Evolutionary conservation across 306 rosid genomes (phyloP).

Genomic region (Begonia fuchsioides): DNA sequence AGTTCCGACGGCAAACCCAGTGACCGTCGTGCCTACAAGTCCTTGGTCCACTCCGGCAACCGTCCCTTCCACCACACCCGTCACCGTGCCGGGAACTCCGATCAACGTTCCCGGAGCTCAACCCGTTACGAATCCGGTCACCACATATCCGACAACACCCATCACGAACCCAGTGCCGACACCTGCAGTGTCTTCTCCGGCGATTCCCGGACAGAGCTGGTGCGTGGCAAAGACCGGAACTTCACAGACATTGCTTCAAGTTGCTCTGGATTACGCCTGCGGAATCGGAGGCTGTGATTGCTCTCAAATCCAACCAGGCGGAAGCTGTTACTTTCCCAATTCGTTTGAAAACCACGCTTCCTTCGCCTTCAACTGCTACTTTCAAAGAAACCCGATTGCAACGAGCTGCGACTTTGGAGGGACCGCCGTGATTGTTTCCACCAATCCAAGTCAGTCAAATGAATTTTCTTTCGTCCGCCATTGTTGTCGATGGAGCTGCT

Average conservation of each 20-base stretch:
- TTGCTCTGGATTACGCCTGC: conserved; percentile 85
- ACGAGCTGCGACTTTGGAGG: conserved; percentile 95
- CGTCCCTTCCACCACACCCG: conserved; percentile 56
- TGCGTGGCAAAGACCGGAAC: conserved; percentile 71
- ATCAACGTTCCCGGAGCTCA: conserved; percentile 31
- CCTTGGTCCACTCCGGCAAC: conserved; percentile 31
- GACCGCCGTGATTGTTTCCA: conserved; percentile 36
- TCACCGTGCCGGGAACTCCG: conserved; percentile 37
- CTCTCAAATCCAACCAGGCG: conserved; percentile 73
- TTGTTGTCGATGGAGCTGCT: background rate
- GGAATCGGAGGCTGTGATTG: conserved; percentile 50
- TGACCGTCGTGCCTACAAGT: conserved; percentile 34
- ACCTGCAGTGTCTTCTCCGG: conserved; percentile 35
- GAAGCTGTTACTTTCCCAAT: conserved; percentile 60
- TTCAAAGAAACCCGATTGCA: conserved; percentile 60
- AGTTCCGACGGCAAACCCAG: conserved; percentile 63
- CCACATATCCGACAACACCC: conserved; percentile 72
- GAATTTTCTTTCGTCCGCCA: background rate
- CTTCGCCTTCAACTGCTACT: conserved; percentile 71
- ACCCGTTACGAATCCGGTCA: conserved; percentile 48
- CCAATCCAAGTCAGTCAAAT: conserved; percentile 61
- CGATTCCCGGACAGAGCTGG: conserved; percentile 58
- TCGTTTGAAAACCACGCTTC: conserved; percentile 78
- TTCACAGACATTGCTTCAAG: conserved; percentile 43
- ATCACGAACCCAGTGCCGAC: conserved; percentile 40